phyloP scores from a whole-genome alignment of 2,329 filamentous ascomycete genomes.

The Diaporthe aspalathi region DNA sequence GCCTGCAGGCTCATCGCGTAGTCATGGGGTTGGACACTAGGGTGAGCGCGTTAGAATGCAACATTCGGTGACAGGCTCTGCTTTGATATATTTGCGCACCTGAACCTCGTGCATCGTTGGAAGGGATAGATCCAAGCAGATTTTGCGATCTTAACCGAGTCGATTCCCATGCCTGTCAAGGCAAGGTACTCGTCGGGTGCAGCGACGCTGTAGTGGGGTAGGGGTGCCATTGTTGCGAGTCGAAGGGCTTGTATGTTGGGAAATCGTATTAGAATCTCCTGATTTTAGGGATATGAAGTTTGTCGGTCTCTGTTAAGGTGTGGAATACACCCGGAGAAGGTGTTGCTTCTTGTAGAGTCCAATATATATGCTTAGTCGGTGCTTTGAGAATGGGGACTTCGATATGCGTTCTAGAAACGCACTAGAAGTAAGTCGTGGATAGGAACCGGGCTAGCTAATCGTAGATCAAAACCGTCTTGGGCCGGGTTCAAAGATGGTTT shows the following conservation, averaged over 20 bases:
- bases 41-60: constrained; percentile 31
- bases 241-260: not conserved
- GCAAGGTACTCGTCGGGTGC: constrained; percentile 87
- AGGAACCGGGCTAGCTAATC: not conserved
- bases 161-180: constrained; percentile 82
- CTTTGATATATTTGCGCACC: constrained; percentile 26
- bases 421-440: not conserved
- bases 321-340: not conserved
- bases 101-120: constrained; percentile 71
- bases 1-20: constrained; percentile 86
- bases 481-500: not conserved
- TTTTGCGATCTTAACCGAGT: constrained; percentile 81
- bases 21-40: constrained; percentile 80
- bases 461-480: not conserved
- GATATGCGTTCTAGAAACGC: constrained; percentile 4
- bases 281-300: not conserved
- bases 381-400: no score
- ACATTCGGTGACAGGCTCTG: not conserved
- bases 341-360: not conserved
- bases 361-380: not conserved
- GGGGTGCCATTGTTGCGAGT: not conserved
- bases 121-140: constrained; percentile 78
- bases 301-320: not conserved
- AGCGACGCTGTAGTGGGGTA: constrained; percentile 69
- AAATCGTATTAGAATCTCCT: not conserved